phyloP scores from a whole-genome alignment of 1,139 yeast species.

The Meyerozyma carpophila region DNA sequence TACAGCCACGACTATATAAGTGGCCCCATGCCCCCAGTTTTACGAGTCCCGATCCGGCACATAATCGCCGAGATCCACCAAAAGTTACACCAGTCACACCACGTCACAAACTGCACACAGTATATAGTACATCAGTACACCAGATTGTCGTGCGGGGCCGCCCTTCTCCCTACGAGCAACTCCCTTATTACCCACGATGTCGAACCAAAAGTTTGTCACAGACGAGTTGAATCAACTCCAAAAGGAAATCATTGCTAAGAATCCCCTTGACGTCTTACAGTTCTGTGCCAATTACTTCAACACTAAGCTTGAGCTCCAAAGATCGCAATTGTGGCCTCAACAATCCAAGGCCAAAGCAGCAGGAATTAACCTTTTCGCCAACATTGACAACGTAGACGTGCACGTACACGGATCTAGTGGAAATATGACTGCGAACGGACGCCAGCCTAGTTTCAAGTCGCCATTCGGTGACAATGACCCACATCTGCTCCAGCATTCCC shows the following conservation, averaged over 20 bases:
- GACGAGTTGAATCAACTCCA: constrained; percentile 60
- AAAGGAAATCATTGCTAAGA: constrained; percentile 53
- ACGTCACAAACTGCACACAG: neutral
- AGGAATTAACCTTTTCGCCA: constrained; percentile 50
- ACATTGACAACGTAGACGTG: constrained; percentile 22
- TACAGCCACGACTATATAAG: too few species aligned
- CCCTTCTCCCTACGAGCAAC: neutral
- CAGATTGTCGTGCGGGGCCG: neutral
- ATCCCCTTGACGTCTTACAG: constrained; percentile 66
- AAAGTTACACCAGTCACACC: too few species aligned
- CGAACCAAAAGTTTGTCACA: neutral
- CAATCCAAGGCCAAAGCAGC: constrained; percentile 47
- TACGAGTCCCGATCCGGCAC: too few species aligned
- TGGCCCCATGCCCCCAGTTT: too few species aligned
- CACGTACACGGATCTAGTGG: constrained; percentile 15
- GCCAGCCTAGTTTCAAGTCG: constrained; percentile 53
- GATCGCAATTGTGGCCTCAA: constrained; percentile 50
- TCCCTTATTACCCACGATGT: neutral
- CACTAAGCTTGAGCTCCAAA: constrained; percentile 54
- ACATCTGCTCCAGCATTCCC: constrained; percentile 37
- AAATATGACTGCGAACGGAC: constrained; percentile 21
- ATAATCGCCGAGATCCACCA: too few species aligned
- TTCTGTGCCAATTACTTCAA: constrained; percentile 72
- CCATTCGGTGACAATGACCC: constrained; percentile 66
- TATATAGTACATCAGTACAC: neutral